A percentile compares a stretch with the other conserved stretches of the same genome.
These are phyloP conservation scores for Phragmites australis DNA, from an alignment of 176 grass and related monocot genomes.

Conservation along the genomic window DNA sequence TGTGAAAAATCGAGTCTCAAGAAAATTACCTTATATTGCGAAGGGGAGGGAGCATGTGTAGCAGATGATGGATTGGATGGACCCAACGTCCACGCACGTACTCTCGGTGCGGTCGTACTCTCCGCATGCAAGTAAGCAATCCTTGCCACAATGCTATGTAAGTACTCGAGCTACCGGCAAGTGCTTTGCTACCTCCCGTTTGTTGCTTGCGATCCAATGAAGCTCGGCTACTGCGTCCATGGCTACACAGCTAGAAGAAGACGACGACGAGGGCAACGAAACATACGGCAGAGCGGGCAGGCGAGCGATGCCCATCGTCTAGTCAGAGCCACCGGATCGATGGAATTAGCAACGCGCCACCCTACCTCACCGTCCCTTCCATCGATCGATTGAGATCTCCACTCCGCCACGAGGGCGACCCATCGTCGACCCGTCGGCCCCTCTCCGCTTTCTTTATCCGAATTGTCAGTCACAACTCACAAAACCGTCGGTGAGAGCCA, in stretches of 20 bases:
- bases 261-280: not conserved
- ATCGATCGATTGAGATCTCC: not conserved
- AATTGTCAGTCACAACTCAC: not conserved
- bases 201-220: slow-evolving; percentile 1
- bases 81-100: not conserved
- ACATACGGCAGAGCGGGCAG: not conserved
- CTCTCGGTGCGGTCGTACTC: not conserved
- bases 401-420: not conserved
- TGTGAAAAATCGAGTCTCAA: too few relatives aligned
- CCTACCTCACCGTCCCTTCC: not conserved
- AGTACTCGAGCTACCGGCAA: not conserved
- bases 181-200: not conserved
- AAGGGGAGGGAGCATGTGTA: too few relatives aligned
- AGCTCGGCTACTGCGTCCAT: not conserved
- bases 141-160: not conserved
- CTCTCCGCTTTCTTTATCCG: too few relatives aligned
- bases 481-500: too few relatives aligned
- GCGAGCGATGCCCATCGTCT: not conserved
- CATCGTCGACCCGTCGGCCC: not conserved
- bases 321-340: not conserved
- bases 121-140: not conserved
- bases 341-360: not conserved
- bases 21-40: too few relatives aligned
- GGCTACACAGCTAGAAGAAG: not conserved
- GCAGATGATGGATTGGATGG: too few relatives aligned